Conservation (phyloP, 2,329 filamentous ascomycete genomes). For the Rhinocladiella mackenziei region DNA sequence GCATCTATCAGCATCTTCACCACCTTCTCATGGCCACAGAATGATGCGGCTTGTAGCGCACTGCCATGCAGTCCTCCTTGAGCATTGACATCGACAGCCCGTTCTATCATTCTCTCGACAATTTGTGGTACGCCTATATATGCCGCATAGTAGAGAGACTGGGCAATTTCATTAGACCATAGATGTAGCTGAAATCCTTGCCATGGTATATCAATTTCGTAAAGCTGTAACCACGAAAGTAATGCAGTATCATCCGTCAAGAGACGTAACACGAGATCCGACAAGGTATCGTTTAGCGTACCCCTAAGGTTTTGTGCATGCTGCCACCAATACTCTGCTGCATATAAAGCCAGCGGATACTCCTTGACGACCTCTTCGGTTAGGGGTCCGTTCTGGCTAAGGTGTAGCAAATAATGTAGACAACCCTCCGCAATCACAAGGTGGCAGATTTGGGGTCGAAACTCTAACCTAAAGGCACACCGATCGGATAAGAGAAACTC, state of each 20-base stretch:
- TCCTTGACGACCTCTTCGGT: slow-evolving; percentile 2
- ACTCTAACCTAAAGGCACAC: neutral
- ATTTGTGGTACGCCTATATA: slow-evolving; percentile 3
- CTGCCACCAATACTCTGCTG: slow-evolving; percentile 12
- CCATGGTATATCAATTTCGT: neutral
- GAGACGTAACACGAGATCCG: slow-evolving; percentile 4
- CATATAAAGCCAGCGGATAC: slow-evolving; percentile 9
- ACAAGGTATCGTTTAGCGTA: neutral
- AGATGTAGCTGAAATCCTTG: neutral
- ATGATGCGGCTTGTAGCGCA: too few relatives aligned
- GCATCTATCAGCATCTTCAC: too few relatives aligned
- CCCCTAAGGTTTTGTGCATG: slow-evolving; percentile 3
- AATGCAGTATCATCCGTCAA: slow-evolving; percentile 4
- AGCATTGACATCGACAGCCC: slow-evolving; percentile 4
- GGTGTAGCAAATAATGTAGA: slow-evolving; percentile 12
- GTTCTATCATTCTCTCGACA: slow-evolving; percentile 2
- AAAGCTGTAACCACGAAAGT: slow-evolving; percentile 11
- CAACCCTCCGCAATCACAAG: slow-evolving; percentile 11
- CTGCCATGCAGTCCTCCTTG: too few relatives aligned
- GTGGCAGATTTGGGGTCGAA: slow-evolving; percentile 9
- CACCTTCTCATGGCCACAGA: too few relatives aligned
- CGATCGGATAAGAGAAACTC: slow-evolving; percentile 32
- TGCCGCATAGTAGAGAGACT: slow-evolving; percentile 13
- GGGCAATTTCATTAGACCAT: neutral
- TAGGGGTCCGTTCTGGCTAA: slow-evolving; percentile 3